A percentile compares a stretch with the other conserved stretches of the same genome.
phyloP scores from a whole-genome alignment of 139 green algal species.

The Yamagishiella unicocca region DNA sequence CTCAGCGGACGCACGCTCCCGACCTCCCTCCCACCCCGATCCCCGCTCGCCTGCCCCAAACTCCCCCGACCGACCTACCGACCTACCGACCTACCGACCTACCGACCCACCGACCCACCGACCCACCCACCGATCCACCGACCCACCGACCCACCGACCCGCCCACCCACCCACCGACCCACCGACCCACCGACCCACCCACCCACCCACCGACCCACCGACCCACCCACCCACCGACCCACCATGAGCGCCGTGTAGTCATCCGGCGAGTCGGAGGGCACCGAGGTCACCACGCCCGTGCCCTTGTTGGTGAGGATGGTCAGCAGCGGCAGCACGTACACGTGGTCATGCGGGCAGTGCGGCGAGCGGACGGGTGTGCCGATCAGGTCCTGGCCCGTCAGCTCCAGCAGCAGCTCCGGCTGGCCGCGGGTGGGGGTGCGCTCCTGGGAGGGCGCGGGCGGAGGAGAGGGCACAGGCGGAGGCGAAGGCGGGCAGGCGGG shows the following conservation, averaged over 20 bases:
- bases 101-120: too few relatives aligned
- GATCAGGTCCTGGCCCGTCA: conserved; percentile 95
- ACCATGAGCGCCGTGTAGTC: conserved; percentile 93
- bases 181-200: not conserved
- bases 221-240: not conserved
- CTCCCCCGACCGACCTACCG: too few relatives aligned
- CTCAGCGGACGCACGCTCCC: not conserved
- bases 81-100: too few relatives aligned
- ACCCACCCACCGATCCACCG: too few relatives aligned
- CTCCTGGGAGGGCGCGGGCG: conserved; percentile 57
- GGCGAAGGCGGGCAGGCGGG: too few relatives aligned
- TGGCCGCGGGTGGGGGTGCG: conserved; percentile 73
- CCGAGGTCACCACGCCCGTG: conserved; percentile 97
- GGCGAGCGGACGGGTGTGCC: conserved; percentile 86
- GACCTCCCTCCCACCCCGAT: not conserved
- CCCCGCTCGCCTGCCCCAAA: not conserved
- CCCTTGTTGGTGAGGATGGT: conserved; percentile 99
- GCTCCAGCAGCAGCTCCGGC: conserved; percentile 81
- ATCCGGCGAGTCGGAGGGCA: conserved; percentile 96
- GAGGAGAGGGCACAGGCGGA: too few relatives aligned
- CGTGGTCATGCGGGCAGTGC: conserved; percentile 74
- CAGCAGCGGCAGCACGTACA: conserved; percentile 97
- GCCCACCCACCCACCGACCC: not conserved
- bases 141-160: too few relatives aligned
- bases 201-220: not conserved